Base-by-base conservation (phyloP, 345 rosid genomes). In the Salix udensis region DNA sequence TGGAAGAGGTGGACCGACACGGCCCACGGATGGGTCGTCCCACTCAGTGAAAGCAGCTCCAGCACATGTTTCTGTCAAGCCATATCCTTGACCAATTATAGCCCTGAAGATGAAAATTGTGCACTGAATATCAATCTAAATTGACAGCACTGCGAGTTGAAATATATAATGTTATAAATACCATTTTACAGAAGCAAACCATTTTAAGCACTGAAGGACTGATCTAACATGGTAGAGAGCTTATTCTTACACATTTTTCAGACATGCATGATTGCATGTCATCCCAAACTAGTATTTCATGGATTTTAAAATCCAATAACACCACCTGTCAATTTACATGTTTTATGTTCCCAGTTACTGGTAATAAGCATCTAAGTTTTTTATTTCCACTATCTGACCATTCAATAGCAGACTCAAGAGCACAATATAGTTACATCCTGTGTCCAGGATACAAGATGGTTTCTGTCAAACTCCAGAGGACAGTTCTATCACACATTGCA, bases 61-160 rank as follows among this genome's bases (percentile, higher is more conserved):
- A 76, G 98, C 97, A 84, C 77, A 89, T 24, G 98, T 92, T 87
- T 94, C 98, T 53, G 98, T 94, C 89, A 94, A 85, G 78, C 98
- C 98, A 85, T 94, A 94, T 70, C 90, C 97, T 84, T 92, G 98
- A 69, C 95, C 94, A 5, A 92, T 85, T 12, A 91, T 91, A 79
- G 97, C 89, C 85, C 98, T 94, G 77, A 76, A 19, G 62, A 37
- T 69, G 71, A 52, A 72, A 44, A 76, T 55, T 7, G 58, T 21
- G 37, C 13, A 79, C 46, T 74, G 58, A 72, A 78, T 44, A 65
- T 52, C 58, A 77, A 73, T 42, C 73, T 34, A 67, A 74, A 67
- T 50, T 62, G 23, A n/a, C 14, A 34, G 28, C 37, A 50, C 19
- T 52, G 28, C 37, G 3, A 44, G 13, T 12, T 23, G 24, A 76